These are phyloP conservation scores for Arachis stenosperma DNA, from an alignment of 306 rosid genomes.

Conservation along the genomic window DNA sequence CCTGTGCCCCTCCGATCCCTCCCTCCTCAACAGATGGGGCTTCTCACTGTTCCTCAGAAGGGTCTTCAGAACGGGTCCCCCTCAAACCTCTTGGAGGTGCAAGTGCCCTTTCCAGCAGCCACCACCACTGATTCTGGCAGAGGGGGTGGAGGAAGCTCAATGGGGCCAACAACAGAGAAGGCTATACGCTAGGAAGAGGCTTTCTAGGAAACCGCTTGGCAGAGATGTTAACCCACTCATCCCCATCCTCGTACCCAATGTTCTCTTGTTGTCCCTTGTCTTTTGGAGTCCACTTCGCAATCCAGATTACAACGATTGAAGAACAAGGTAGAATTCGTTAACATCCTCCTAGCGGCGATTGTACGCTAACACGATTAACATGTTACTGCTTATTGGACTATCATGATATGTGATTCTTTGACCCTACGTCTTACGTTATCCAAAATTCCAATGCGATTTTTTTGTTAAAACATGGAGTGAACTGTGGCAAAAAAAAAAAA, in stretches of 20 bases:
- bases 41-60: slow-evolving; percentile 67
- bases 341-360: neutral
- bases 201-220: slow-evolving; percentile 49
- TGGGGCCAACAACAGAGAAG: slow-evolving; percentile 61
- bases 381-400: no score
- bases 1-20: slow-evolving; percentile 60
- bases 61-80: slow-evolving; percentile 48
- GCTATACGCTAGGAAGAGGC: slow-evolving; percentile 59
- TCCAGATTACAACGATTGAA: neutral
- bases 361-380: neutral
- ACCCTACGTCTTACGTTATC: no score
- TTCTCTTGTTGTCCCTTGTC: slow-evolving; percentile 55
- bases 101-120: slow-evolving; percentile 86
- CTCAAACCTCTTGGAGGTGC: slow-evolving; percentile 75
- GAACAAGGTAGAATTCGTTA: no score
- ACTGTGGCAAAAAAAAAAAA: no score
- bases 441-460: no score
- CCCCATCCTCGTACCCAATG: slow-evolving; percentile 63
- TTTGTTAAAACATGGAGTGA: no score
- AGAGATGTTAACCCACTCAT: slow-evolving; percentile 54
- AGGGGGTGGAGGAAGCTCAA: slow-evolving; percentile 60
- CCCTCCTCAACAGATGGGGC: slow-evolving; percentile 58
- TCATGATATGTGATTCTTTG: no score
- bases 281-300: slow-evolving; percentile 63
- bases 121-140: slow-evolving; percentile 71